A percentile compares a stretch with the other conserved stretches of the same genome.
Conservation (phyloP, 805 yeast genomes). For the Candida multigemmis region DNA sequence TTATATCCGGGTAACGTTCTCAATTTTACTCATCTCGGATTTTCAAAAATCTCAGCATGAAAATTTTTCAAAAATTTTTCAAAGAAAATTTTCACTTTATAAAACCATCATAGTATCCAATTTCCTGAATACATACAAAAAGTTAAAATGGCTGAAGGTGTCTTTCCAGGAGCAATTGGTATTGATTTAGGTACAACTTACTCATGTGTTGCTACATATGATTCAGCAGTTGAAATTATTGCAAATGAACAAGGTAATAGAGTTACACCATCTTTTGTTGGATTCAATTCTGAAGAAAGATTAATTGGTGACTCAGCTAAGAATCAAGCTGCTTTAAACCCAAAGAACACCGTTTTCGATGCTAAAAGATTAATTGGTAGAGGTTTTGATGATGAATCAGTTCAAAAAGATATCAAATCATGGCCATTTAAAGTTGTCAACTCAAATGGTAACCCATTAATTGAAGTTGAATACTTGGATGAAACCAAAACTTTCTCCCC, state of each 20-base stretch:
- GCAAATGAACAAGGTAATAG: conserved; percentile 46
- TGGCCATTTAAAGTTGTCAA: conserved; percentile 40
- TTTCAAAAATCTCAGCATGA: too few relatives aligned
- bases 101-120: conserved; percentile 3
- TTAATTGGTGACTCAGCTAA: conserved; percentile 45
- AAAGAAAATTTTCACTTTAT: too few relatives aligned
- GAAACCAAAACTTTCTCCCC: conserved; percentile 40
- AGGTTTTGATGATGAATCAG: conserved; percentile 51
- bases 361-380: conserved; percentile 51
- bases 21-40: too few relatives aligned
- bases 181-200: conserved; percentile 45
- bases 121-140: conserved; percentile 4
- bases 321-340: conserved; percentile 44
- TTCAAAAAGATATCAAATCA: conserved; percentile 45
- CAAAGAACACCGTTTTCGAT: conserved; percentile 40
- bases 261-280: conserved; percentile 43
- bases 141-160: conserved; percentile 85
- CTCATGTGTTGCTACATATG: conserved; percentile 44
- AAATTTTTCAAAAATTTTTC: conserved; percentile 4
- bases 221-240: conserved; percentile 40
- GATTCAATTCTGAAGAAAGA: conserved; percentile 40
- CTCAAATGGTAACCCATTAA: conserved; percentile 37
- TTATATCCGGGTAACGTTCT: too few relatives aligned
- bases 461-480: conserved; percentile 39
- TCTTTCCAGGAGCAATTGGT: conserved; percentile 84